phyloP scores from a whole-genome alignment of 2,329 filamentous ascomycete genomes.

The Claviceps fusiformis region DNA sequence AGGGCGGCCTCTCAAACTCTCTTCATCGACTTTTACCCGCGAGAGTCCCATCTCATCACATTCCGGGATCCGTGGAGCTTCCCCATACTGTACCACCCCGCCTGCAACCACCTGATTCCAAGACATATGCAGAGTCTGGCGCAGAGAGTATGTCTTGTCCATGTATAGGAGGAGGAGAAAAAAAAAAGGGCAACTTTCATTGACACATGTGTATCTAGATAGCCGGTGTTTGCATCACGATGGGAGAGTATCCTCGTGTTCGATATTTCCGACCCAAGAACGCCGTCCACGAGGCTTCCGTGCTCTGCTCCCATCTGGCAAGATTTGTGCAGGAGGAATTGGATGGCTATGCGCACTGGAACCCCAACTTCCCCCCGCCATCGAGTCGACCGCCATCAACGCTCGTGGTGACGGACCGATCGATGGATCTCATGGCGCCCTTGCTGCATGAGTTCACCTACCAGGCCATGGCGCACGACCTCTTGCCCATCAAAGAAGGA shows the following conservation, averaged over 20 bases:
- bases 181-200: background rate
- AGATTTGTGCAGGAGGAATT: slow-evolving; percentile 85
- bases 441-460: slow-evolving; percentile 95
- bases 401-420: slow-evolving; percentile 77
- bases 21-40: slow-evolving; percentile 77
- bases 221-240: slow-evolving; percentile 62
- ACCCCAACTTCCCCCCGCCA: slow-evolving; percentile 65
- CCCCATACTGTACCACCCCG: slow-evolving; percentile 78
- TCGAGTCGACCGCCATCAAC: slow-evolving; percentile 66
- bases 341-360: slow-evolving; percentile 74
- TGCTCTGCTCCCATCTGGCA: slow-evolving; percentile 77
- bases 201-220: slow-evolving; percentile 15
- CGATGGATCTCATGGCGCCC: slow-evolving; percentile 83
- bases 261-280: slow-evolving; percentile 73
- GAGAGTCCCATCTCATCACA: slow-evolving; percentile 81
- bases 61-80: slow-evolving; percentile 96
- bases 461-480: slow-evolving; percentile 93
- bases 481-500: slow-evolving; percentile 74
- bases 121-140: slow-evolving; percentile 74
- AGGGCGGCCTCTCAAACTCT: slow-evolving; percentile 73
- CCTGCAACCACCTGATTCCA: slow-evolving; percentile 71
- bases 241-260: slow-evolving; percentile 90
- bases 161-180: background rate
- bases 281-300: slow-evolving; percentile 71
- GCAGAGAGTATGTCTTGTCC: slow-evolving; percentile 54